phyloP scores from a whole-genome alignment of 306 rosid species.

The Echinosophora koreensis region DNA sequence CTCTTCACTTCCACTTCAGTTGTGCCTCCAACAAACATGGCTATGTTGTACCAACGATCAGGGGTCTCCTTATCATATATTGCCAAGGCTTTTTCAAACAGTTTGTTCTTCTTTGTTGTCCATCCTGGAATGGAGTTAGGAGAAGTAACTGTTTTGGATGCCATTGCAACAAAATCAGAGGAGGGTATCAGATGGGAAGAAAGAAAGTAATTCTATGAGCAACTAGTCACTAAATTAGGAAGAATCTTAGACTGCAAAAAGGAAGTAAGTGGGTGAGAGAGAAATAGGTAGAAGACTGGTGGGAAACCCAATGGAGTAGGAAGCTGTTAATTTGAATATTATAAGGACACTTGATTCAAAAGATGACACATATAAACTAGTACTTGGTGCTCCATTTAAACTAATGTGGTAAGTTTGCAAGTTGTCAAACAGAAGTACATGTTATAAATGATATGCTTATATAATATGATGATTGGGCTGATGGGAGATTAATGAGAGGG shows the following conservation, averaged over 20 bases:
- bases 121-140: slow-evolving; percentile 51
- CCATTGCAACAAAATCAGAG: slow-evolving; percentile 53
- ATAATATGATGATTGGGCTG: slow-evolving; percentile 39
- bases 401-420: slow-evolving; percentile 42
- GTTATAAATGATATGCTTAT: slow-evolving; percentile 36
- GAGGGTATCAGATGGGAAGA: slow-evolving; percentile 43
- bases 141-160: slow-evolving; percentile 47
- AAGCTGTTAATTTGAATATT: slow-evolving; percentile 41
- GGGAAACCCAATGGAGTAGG: slow-evolving; percentile 41
- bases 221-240: slow-evolving; percentile 37
- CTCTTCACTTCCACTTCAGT: slow-evolving; percentile 73
- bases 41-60: slow-evolving; percentile 73
- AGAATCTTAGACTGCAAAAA: slow-evolving; percentile 43
- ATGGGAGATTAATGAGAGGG: slow-evolving; percentile 34
- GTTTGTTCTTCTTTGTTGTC: slow-evolving; percentile 67
- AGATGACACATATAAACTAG: slow-evolving; percentile 49
- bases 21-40: slow-evolving; percentile 67
- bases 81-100: slow-evolving; percentile 76
- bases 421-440: slow-evolving; percentile 44
- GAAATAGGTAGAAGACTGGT: slow-evolving; percentile 26
- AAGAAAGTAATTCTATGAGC: slow-evolving; percentile 29
- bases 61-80: slow-evolving; percentile 66
- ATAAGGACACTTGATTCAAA: slow-evolving; percentile 47
- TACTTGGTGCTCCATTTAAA: slow-evolving; percentile 43
- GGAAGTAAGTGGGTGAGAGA: slow-evolving; percentile 29